Base-by-base conservation (phyloP, 1,284 basidiomycete genomes). In the Melampsora americana region DNA sequence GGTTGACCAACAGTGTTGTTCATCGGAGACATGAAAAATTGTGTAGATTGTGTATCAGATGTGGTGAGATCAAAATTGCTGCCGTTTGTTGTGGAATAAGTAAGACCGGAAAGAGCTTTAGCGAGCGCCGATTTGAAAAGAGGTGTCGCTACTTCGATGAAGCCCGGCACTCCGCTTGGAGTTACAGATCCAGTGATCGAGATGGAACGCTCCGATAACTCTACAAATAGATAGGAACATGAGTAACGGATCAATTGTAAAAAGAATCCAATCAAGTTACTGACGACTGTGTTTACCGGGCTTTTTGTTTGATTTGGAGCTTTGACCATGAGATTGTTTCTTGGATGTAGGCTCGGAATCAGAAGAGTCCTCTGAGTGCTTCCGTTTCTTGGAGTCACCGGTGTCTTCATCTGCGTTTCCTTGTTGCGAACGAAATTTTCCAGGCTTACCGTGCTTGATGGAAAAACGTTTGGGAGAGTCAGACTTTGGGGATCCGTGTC, bases 61-160 rank as follows among this genome's bases (percentile, higher is more conserved):
- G 78, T 80, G 61, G 78, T 78, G n/a, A 80, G 77, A n/a, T 78
- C 66, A 64, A 80, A 79, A 16, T 77, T 68, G 30, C 72, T 66
- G 30, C 71, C 66, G 69, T 77, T 78, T 18, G 65, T 46, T n/a
- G 69, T 44, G 2, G 79, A 78, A 66, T 79, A 80, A 56, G 80
- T 78, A 16, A 80, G 74, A 11, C 80, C 80, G 56, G 79, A 79
- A 30, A 80, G 76, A 42, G 78, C 78, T 77, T 78, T 78, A 28
- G 78, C 78, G 30, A 79, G 69, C 5, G 66, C 78, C 16, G 79
- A 77, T 42, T 78, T 76, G 73, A 75, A 78, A 77, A 79, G 71
- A 23, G 77, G 78, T 46, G 75, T 78, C 23, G 80, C 80, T 30
- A 80, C 78, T 65, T 80, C 79, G 66, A 80, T 78, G 59, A 80